Evolutionary conservation across 129 eudicot species (phyloP).

Genomic region (Flaveria brownii): DNA sequence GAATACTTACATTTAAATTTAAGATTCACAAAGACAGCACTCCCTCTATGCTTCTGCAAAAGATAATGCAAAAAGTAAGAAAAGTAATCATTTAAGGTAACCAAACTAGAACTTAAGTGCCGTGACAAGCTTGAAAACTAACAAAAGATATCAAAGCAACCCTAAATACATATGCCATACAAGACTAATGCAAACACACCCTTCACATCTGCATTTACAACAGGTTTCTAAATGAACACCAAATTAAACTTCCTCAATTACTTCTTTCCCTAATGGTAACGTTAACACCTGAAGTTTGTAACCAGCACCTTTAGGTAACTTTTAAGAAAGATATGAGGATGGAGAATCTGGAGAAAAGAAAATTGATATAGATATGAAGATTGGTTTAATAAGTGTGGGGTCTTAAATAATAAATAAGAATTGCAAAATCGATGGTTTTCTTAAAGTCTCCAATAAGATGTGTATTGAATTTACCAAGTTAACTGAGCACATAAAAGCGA

Average conservation of each 20-base stretch:
- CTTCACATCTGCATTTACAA: neutral
- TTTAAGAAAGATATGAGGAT: no score
- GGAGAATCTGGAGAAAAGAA: no score
- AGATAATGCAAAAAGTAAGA: neutral
- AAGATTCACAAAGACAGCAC: neutral
- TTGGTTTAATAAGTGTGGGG: no score
- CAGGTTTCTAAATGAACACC: neutral
- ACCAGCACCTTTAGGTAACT: no score
- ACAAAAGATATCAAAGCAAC: neutral
- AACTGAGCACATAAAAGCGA: neutral
- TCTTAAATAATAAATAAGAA: no score
- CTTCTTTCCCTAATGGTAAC: no score
- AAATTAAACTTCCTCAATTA: neutral
- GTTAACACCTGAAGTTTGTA: no score
- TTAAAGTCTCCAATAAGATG: neutral
- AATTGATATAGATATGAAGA: no score
- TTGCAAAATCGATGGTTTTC: neutral
- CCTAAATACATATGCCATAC: neutral
- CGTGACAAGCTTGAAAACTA: neutral
- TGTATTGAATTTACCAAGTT: neutral
- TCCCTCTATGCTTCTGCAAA: constrained; percentile 1
- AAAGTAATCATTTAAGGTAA: neutral
- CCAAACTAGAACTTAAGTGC: neutral
- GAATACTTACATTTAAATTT: neutral
- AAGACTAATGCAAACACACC: neutral